Evolutionary conservation across 2,329 filamentous ascomycete genomes (phyloP), one percentile per base, ranked within the genome.

Genomic region (Epichloe uncinata): DNA sequence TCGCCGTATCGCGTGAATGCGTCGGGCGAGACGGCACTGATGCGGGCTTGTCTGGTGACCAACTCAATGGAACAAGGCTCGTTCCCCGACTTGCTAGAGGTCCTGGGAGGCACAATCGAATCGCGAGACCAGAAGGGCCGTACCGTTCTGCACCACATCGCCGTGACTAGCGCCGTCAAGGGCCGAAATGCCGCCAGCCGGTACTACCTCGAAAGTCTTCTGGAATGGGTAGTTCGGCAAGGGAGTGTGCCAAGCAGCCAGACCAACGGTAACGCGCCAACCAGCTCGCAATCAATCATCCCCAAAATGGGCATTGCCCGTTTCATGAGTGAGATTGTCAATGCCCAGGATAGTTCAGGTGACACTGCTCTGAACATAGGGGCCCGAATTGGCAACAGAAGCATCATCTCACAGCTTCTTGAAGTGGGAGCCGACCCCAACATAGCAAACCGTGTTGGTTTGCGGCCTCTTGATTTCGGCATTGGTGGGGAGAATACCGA

Each of bases 241-340:
- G 85, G 85, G 4, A 84, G 82, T 50, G 74, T 73, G 5, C 73
- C 78, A 22, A 78, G 70, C 55, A 78, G 72, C 58, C 77, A 77
- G 57, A 63, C 61, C 48, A 68, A 67, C 37, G 63, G 62, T 22
- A 60, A 59, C 45, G 54, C 48, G 11, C 58, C 63, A n/a, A 69
- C 58, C 55, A 70, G 66, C 54, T 71, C 71, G 11, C 70, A 71
- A 38, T 59, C 59, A 5, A 47, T 49, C 12, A 69, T 68, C 41
- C 85, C 79, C 49, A 87, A 78, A 54, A 94, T 97, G 67, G 87
- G 85, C 22, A 77, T 98, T 48, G 90, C 87, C 33, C 82, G 88
- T 37, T 98, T 98, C 68, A 94, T 98, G 79, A 87, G 85, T 45
- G 90, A 97, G 62, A 94, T 98, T 65, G 91, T 98, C 53, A 97